Evolutionary conservation across 2,329 filamentous ascomycete genomes (phyloP).

Genomic region (Tolypocladium ovalisporum): DNA sequence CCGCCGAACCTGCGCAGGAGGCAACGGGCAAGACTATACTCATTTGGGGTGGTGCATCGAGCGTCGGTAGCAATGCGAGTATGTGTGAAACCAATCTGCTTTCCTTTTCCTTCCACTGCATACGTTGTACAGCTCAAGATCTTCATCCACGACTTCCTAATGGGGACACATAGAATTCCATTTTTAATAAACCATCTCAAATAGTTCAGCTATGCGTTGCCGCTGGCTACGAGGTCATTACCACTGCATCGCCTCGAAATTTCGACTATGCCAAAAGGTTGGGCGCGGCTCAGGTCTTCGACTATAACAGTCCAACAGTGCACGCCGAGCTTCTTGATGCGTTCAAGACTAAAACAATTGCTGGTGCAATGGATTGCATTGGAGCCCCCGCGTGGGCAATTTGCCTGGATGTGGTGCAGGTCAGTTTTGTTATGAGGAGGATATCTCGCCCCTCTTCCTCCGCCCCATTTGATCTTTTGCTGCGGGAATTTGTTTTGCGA

Average conservation of each 20-base stretch:
- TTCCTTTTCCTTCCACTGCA: not conserved
- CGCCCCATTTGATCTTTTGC: not conserved
- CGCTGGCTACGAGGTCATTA: slow-evolving; percentile 32
- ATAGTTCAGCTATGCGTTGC: slow-evolving; percentile 33
- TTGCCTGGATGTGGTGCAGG: not conserved
- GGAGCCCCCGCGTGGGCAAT: not conserved
- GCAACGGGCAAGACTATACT: not conserved
- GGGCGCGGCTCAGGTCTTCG: not conserved
- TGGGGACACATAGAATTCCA: no score
- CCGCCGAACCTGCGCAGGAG: slow-evolving; percentile 24
- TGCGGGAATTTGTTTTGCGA: no score
- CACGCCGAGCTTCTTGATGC: not conserved
- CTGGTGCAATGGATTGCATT: not conserved
- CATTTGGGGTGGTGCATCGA: not conserved
- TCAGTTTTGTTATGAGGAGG: not conserved
- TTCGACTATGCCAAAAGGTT: slow-evolving; percentile 25
- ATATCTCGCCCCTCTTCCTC: not conserved
- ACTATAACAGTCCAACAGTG: not conserved
- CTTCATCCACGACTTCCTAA: not conserved
- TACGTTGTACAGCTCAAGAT: not conserved
- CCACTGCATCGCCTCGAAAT: slow-evolving; percentile 30
- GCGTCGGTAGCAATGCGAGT: not conserved
- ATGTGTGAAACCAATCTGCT: not conserved
- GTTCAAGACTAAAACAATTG: not conserved
- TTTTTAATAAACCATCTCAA: slow-evolving; percentile 7